These are phyloP conservation scores for Zizania latifolia DNA, from an alignment of 176 grass and related monocot species.

Conservation along the genomic window DNA sequence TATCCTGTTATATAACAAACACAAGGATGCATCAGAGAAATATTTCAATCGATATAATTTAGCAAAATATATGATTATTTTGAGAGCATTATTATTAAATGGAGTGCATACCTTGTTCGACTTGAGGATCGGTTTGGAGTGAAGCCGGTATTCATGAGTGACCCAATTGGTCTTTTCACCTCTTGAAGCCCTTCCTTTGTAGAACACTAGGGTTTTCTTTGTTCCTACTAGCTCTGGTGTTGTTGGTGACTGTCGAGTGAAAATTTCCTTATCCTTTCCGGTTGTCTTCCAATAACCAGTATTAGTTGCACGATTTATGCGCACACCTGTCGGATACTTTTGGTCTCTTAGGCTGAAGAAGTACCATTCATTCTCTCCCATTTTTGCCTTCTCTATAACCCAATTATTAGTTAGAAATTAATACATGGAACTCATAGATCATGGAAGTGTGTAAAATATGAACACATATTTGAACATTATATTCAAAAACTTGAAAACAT, in stretches of 20 bases:
- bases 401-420: not conserved
- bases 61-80: not conserved
- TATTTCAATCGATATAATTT: not conserved
- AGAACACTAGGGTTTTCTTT: slow-evolving; percentile 95
- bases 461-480: not conserved
- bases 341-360: slow-evolving; percentile 77
- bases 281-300: slow-evolving; percentile 91
- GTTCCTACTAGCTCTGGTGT: slow-evolving; percentile 52
- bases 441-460: not conserved
- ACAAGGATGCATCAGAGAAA: not conserved
- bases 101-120: slow-evolving; percentile 53
- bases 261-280: slow-evolving; percentile 79
- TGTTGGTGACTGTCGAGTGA: slow-evolving; percentile 9
- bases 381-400: slow-evolving; percentile 63
- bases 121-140: slow-evolving; percentile 47
- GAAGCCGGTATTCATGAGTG: slow-evolving; percentile 78
- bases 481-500: not conserved
- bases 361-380: slow-evolving; percentile 95
- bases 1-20: slow-evolving; percentile 36
- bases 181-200: slow-evolving; percentile 85
- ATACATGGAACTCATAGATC: not conserved
- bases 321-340: slow-evolving; percentile 77
- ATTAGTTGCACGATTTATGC: slow-evolving; percentile 74
- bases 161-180: slow-evolving; percentile 92
- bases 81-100: not conserved